Conservation (phyloP, 345 rosid genomes). For the Lepidium africanum region DNA sequence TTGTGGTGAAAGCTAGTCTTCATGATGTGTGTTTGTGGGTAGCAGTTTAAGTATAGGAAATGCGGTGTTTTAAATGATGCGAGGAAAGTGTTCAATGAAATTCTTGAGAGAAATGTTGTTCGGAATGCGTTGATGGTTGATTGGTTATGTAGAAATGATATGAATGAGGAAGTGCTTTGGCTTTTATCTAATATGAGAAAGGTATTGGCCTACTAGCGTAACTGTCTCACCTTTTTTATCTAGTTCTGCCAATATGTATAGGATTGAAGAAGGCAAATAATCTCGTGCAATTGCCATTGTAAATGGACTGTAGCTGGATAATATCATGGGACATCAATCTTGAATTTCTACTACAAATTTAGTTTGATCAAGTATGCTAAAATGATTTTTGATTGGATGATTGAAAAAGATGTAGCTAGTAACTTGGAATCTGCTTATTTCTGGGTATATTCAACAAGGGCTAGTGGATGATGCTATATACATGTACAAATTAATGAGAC, state of each 20-base stretch:
- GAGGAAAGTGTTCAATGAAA: slow-evolving; percentile 47
- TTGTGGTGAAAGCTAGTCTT: slow-evolving; percentile 46
- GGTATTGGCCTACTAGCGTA: slow-evolving; percentile 49
- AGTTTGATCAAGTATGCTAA: slow-evolving; percentile 63
- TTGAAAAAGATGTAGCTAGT: slow-evolving; percentile 60
- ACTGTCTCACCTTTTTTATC: slow-evolving; percentile 62
- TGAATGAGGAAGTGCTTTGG: slow-evolving; percentile 43
- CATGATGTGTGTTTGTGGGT: slow-evolving; percentile 56
- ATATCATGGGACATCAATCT: slow-evolving; percentile 57
- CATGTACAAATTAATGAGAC: slow-evolving; percentile 46
- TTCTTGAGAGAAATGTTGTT: slow-evolving; percentile 43
- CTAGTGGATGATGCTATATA: slow-evolving; percentile 43
- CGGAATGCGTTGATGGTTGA: slow-evolving; percentile 70
- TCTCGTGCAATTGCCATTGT: slow-evolving; percentile 56
- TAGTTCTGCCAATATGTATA: slow-evolving; percentile 56
- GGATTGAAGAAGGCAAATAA: slow-evolving; percentile 63
- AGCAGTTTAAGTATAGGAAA: slow-evolving; percentile 67
- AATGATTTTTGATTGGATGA: slow-evolving; percentile 43
- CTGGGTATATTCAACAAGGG: slow-evolving; percentile 45
- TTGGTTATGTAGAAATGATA: slow-evolving; percentile 50
- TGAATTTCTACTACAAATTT: slow-evolving; percentile 67
- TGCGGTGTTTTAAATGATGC: slow-evolving; percentile 56
- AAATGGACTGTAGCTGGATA: slow-evolving; percentile 51
- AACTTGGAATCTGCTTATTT: slow-evolving; percentile 72
- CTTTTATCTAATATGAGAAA: slow-evolving; percentile 45